Conservation (phyloP, 177 flowering plant species). For the Tripterygium wilfordii region DNA sequence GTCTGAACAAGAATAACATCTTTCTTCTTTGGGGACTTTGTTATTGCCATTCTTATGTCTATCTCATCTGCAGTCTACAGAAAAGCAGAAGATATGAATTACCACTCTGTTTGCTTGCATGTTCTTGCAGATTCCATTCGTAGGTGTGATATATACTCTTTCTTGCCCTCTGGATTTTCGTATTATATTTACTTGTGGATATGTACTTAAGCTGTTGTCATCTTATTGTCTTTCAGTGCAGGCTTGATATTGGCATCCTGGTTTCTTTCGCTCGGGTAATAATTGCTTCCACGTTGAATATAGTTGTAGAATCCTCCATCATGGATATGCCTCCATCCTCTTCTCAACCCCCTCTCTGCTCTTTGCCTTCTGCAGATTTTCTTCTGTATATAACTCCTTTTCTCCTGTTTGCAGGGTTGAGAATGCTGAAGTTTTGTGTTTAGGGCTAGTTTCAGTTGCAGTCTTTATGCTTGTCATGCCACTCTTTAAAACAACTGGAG, state of each 20-base stretch:
- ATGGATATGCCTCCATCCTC: too few species aligned
- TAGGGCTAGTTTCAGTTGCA: conserved; percentile 80
- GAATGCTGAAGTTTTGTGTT: conserved; percentile 92
- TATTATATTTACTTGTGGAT: too few species aligned
- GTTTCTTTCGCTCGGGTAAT: conserved; percentile 84
- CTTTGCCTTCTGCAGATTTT: neutral
- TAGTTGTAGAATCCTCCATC: too few species aligned
- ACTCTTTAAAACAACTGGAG: conserved; percentile 73
- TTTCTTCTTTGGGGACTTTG: neutral
- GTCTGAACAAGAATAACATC: too few species aligned
- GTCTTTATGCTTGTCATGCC: conserved; percentile 92
- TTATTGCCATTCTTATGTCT: neutral
- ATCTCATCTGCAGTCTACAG: conserved; percentile 66
- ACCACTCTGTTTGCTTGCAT: conserved; percentile 93
- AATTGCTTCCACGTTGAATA: conserved; percentile 2
- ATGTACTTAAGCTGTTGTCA: conserved; percentile 17
- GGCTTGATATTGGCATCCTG: conserved; percentile 96
- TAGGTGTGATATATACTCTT: conserved; percentile 42
- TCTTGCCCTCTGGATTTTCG: too few species aligned
- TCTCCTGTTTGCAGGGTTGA: conserved; percentile 48
- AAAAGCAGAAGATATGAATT: conserved; percentile 96
- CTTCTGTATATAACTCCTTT: conserved; percentile 1
- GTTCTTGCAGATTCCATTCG: conserved; percentile 98
- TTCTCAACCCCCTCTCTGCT: neutral
- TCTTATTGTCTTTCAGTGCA: conserved; percentile 64